A percentile compares a stretch with the other conserved stretches of the same genome.
phyloP scores from a whole-genome alignment of 2,329 filamentous ascomycete species.

The Geosmithia putterillii region DNA sequence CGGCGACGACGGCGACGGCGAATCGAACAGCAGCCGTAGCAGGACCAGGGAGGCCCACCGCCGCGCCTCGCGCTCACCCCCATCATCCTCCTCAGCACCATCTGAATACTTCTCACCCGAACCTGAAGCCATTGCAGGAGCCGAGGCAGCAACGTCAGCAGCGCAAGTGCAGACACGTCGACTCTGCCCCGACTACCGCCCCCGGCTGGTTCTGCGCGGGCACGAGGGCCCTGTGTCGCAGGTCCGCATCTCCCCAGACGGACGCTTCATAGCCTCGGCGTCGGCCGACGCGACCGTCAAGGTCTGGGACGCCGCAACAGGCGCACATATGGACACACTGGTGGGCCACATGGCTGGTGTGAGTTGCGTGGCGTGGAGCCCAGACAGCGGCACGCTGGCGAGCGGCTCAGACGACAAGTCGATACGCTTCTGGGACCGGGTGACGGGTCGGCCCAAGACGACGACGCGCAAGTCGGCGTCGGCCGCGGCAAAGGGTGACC shows the following conservation, averaged over 20 bases:
- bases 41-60: constrained; percentile 6
- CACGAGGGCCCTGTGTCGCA: constrained; percentile 72
- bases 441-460: constrained; percentile 43
- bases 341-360: constrained; percentile 90
- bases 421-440: constrained; percentile 80
- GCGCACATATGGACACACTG: constrained; percentile 72
- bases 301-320: constrained; percentile 74
- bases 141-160: constrained; percentile 18
- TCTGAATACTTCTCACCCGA: constrained; percentile 14
- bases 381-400: constrained; percentile 76
- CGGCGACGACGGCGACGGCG: not conserved
- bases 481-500: constrained; percentile 6
- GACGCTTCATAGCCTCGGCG: constrained; percentile 76
- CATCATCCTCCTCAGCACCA: constrained; percentile 17
- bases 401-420: constrained; percentile 94
- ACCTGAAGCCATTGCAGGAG: too few relatives aligned
- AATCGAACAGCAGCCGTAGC: constrained; percentile 8
- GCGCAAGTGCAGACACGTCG: constrained; percentile 18
- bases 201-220: constrained; percentile 59
- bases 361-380: constrained; percentile 87
- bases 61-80: constrained; percentile 6
- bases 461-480: constrained; percentile 24
- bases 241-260: constrained; percentile 85
- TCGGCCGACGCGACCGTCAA: constrained; percentile 86
- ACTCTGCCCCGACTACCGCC: constrained; percentile 52